phyloP scores from a whole-genome alignment of 257 asterid species.

The Jasminum sambac region DNA sequence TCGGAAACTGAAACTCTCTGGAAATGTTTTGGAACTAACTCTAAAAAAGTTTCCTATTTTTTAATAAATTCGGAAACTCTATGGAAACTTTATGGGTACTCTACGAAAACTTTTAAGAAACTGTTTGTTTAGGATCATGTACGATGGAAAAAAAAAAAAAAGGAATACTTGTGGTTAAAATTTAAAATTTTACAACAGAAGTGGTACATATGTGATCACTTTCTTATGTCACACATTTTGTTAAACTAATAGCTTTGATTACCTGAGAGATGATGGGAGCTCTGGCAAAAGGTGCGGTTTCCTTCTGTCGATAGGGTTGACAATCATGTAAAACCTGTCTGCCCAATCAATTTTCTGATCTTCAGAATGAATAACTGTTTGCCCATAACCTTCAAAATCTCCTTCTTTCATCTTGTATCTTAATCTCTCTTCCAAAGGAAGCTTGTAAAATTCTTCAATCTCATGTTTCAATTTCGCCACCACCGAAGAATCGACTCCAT shows the following conservation, averaged over 20 bases:
- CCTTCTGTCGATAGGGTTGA: conserved; percentile 46
- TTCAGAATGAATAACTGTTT: conserved; percentile 19
- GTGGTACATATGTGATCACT: too few species aligned
- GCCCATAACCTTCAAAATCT: conserved; percentile 65
- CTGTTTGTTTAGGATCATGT: too few species aligned
- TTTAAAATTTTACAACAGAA: too few species aligned
- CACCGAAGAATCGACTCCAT: conserved; percentile 50
- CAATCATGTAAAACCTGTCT: conserved; percentile 56
- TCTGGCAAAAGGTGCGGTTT: conserved; percentile 59
- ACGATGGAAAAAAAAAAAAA: too few species aligned
- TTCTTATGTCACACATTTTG: too few species aligned
- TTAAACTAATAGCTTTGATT: not conserved
- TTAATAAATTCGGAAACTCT: too few species aligned
- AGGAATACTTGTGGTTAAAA: too few species aligned
- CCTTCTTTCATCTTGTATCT: conserved; percentile 42
- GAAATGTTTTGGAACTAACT: too few species aligned
- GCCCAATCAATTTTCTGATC: conserved; percentile 64
- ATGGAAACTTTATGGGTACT: too few species aligned
- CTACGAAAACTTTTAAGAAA: too few species aligned
- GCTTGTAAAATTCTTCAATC: conserved; percentile 55
- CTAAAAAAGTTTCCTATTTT: too few species aligned
- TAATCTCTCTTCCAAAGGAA: conserved; percentile 56
- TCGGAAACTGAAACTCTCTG: too few species aligned
- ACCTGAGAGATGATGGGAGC: conserved; percentile 64
- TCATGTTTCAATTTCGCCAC: conserved; percentile 51